Evolutionary conservation across 345 rosid genomes (phyloP), one percentile per base, ranked within the genome.

Genomic region (Syzygium jambos): DNA sequence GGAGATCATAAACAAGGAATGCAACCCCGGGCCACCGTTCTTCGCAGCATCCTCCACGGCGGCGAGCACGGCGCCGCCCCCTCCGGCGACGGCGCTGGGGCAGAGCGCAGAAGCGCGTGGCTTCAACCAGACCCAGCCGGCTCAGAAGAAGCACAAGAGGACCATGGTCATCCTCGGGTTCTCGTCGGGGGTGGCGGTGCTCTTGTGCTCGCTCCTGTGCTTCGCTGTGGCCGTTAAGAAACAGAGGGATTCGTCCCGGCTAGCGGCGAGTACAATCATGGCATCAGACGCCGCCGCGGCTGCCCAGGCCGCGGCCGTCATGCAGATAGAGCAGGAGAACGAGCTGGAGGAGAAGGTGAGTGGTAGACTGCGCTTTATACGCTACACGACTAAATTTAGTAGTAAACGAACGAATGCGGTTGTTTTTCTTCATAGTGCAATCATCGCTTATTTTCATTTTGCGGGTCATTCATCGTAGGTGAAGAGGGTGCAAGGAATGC

Each of bases 341-440:
- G 98, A 94, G 93, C 86, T 96, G 56, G 97, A 95, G 80, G 96
- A 94, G 93, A 96, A 94, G 87, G 97, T 97, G 90, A 96, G 84
- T 95, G 91, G 92, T 94, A 93, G 84, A 95, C 63, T 23, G n/a
- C 61, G 23, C n/a, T 10, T 10, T 23, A 22, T 56, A 56, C 61
- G 61, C 23, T 9, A 11, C 9, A 21, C 9, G 25, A 22, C 59
- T 55, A 6, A 17, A 6, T 53, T 17, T 53, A 30, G 43, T 7
- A 30, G 78, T 34, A 30, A 30, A 59, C 65, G 49, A 53, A 53
- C 59, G 49, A 73, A 41, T 38, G 80, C 19, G 80, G 49, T 9
- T 38, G 34, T 73, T 5, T 19, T 73, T 73, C 49, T 73, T 73
- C 27, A 5, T 11, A 38, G 80, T 9, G 11, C 27, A 19, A 73